Evolutionary conservation across 495 filamentous ascomycete genomes (phyloP), one percentile per base, ranked within the genome.

Genomic region (Talaromyces trachyspermus): DNA sequence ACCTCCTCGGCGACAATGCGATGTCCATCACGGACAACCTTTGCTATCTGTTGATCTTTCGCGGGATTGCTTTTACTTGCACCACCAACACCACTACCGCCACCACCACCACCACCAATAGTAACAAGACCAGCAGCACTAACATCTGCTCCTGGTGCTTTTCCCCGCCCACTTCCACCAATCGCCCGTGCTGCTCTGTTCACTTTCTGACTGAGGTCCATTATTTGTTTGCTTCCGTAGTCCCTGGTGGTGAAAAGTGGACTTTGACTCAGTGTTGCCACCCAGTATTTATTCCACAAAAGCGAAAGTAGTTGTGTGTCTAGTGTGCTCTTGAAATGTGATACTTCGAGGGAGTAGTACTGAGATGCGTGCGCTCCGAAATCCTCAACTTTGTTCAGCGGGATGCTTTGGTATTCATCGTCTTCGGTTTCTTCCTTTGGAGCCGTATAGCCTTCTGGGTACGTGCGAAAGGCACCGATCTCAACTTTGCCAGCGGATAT

Each of bases 251-350:
- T 86, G 52, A 95, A 84, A 8, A 97, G 76, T 36, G 94, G 91
- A 54, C 79, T 90, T 60, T 95, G 87, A n/a, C 87, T 90, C n/a
- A 99, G 78, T 19, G 94, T 99, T 49, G 89, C 83, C 19, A 97
- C 91, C 94, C 94, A 99, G 69, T 99, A 99, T 62, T 99, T 99
- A 65, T 95, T 96, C 94, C 94, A 99, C 43, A 99, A 74, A 35
- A 87, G 75, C 52, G 90, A 88, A 5, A 99, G 71, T 23, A 97
- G 72, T 51, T 86, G 80, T 1, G 79, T 74, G 61, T 99, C 94
- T 24, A 99, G 82, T 3, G 84, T 83, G 46, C 83, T 88, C 73
- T 95, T 95, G 73, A 88, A 99, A 68, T 92, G 86, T 24, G 86
- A 86, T 7, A 97, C 86, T 43, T 92, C 86, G 4, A 99, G 80